phyloP scores from a whole-genome alignment of 768 basidiomycete species.

The Suillus americanus region DNA sequence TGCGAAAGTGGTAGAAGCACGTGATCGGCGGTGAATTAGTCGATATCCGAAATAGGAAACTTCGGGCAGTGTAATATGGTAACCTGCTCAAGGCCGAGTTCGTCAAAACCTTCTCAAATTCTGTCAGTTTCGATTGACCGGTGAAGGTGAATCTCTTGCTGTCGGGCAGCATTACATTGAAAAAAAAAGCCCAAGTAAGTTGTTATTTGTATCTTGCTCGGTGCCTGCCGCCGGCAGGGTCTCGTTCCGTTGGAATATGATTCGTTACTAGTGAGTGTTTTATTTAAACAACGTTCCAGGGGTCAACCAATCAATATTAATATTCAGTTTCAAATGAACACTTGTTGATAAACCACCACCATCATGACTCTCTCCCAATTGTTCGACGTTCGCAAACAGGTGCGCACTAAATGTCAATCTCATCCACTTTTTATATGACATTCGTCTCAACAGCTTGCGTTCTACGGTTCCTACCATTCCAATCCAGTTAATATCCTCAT shows the following conservation, averaged over 20 bases:
- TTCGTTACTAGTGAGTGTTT: neutral
- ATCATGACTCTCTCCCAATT: slow-evolving; percentile 40
- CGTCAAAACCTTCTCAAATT: neutral
- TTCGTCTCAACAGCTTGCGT: slow-evolving; percentile 59
- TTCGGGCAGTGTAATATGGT: neutral
- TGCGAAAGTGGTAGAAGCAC: neutral
- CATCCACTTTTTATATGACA: neutral
- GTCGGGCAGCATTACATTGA: neutral
- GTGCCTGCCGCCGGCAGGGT: neutral
- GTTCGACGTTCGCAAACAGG: slow-evolving; percentile 74
- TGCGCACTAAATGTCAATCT: slow-evolving; percentile 20
- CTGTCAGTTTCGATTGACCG: neutral
- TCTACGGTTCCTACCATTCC: slow-evolving; percentile 92
- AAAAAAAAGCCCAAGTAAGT: neutral
- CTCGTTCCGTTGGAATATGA: neutral
- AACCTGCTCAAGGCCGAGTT: neutral
- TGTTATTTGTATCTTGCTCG: neutral
- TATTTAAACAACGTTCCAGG: neutral
- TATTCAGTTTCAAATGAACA: neutral
- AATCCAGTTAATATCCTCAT: slow-evolving; percentile 82
- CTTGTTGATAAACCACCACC: slow-evolving; percentile 2
- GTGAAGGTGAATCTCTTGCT: neutral
- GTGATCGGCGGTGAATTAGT: slow-evolving; percentile 3
- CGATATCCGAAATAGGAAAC: neutral
- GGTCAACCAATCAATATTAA: neutral